Percentiles rank a stretch among this genome's conserved stretches.
Evolutionary conservation across 2,329 filamentous ascomycete species (phyloP).

Genomic region (Metarhizium humberi): DNA sequence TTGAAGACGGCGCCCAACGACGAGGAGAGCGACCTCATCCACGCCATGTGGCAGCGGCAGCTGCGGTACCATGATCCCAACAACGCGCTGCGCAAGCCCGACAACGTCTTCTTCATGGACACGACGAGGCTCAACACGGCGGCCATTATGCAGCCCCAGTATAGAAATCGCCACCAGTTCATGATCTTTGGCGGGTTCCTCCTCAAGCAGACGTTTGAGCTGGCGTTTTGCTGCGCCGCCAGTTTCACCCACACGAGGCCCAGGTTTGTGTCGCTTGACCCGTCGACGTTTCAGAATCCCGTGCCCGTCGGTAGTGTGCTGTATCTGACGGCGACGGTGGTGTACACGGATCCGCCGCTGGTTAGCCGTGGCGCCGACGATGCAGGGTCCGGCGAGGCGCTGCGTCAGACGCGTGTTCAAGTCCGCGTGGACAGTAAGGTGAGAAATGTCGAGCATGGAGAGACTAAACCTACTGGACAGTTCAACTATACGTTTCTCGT

Average conservation of each 20-base stretch:
- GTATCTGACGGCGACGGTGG: slow-evolving; percentile 18
- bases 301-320: slow-evolving; percentile 20
- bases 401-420: slow-evolving; percentile 17
- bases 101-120: slow-evolving; percentile 18
- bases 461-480: slow-evolving; percentile 18
- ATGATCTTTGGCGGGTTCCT: slow-evolving; percentile 23
- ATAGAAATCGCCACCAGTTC: slow-evolving; percentile 18
- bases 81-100: slow-evolving; percentile 14
- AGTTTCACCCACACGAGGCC: slow-evolving; percentile 22
- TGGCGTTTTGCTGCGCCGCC: slow-evolving; percentile 21
- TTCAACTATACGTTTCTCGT: slow-evolving; percentile 23
- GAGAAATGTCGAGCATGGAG: slow-evolving; percentile 20
- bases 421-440: slow-evolving; percentile 21
- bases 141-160: slow-evolving; percentile 21
- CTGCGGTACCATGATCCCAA: slow-evolving; percentile 19
- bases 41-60: slow-evolving; percentile 19
- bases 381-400: slow-evolving; percentile 11
- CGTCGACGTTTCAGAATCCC: slow-evolving; percentile 20
- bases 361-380: slow-evolving; percentile 18
- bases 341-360: slow-evolving; percentile 19
- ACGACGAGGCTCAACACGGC: slow-evolving; percentile 18
- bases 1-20: slow-evolving; percentile 19
- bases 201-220: slow-evolving; percentile 21
- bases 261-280: slow-evolving; percentile 20
- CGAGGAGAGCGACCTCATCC: slow-evolving; percentile 18